A percentile compares a stretch with the other conserved stretches of the same genome.
phyloP scores from a whole-genome alignment of 2,329 filamentous ascomycete genomes.

The Cordyceps sp. region DNA sequence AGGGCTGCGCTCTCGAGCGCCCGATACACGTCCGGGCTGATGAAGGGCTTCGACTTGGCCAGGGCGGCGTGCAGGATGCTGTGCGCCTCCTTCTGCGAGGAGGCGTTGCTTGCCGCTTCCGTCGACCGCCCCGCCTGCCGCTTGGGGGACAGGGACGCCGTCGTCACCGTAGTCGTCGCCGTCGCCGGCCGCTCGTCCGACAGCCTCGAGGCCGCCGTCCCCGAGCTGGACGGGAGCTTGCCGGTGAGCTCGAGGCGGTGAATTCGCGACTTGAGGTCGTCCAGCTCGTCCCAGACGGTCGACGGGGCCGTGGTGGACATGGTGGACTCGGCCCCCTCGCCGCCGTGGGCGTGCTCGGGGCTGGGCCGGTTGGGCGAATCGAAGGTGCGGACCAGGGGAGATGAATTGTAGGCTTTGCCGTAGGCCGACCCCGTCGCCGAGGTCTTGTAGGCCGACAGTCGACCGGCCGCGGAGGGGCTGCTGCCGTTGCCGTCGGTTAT shows the following conservation, averaged over 20 bases:
- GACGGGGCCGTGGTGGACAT: conserved; percentile 78
- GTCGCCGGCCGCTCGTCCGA: conserved; percentile 75
- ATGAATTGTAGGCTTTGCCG: conserved; percentile 34
- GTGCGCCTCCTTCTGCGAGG: conserved; percentile 42
- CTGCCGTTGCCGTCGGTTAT: conserved; percentile 29
- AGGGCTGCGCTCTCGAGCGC: conserved; percentile 66
- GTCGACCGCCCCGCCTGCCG: conserved; percentile 21
- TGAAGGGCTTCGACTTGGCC: conserved; percentile 53
- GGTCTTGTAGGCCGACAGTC: conserved; percentile 26
- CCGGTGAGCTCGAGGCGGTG: conserved; percentile 79
- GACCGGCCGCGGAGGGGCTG: conserved; percentile 19
- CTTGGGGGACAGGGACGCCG: conserved; percentile 79
- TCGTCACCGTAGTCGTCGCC: conserved; percentile 80
- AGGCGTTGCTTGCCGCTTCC: conserved; percentile 21
- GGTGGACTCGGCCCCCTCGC: conserved; percentile 69
- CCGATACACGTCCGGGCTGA: conserved; percentile 57
- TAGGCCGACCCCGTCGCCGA: conserved; percentile 8
- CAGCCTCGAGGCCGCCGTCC: conserved; percentile 57
- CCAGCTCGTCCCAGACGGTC: conserved; percentile 94
- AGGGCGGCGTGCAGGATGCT: conserved; percentile 70
- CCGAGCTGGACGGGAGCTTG: conserved; percentile 69
- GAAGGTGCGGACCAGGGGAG: conserved; percentile 33
- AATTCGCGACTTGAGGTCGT: conserved; percentile 88
- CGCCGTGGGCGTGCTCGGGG: conserved; percentile 18
- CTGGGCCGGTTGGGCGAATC: conserved; percentile 14